Conservation (phyloP, 805 yeast species). For the Candida odintsovae region DNA sequence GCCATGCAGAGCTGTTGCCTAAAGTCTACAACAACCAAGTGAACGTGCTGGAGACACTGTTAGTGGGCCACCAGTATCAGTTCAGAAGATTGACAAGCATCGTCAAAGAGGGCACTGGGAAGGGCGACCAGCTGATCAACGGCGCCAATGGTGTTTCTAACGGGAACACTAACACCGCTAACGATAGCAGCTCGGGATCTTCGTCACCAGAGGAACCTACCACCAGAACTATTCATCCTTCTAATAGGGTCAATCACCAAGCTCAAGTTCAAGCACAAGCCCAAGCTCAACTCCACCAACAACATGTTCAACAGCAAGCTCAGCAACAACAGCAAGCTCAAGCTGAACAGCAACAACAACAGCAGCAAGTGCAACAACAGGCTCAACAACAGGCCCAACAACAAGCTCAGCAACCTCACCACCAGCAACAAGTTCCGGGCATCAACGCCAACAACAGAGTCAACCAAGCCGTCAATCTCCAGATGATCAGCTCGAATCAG, state of each 20-base stretch:
- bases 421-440: background rate
- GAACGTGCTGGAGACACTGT: constrained; percentile 12
- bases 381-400: constrained; percentile 5
- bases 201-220: background rate
- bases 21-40: constrained; percentile 18
- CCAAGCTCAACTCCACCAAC: constrained; percentile 1
- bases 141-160: background rate
- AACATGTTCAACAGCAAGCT: background rate
- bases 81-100: constrained; percentile 8
- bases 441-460: constrained; percentile 12
- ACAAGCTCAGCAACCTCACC: constrained; percentile 3
- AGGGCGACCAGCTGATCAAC: background rate
- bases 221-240: background rate
- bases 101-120: background rate
- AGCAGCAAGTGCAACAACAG: constrained; percentile 2
- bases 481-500: background rate
- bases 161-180: background rate
- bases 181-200: background rate
- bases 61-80: constrained; percentile 17
- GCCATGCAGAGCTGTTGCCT: constrained; percentile 13
- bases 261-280: background rate
- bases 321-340: constrained; percentile 3
- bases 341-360: constrained; percentile 3
- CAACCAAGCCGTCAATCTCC: constrained; percentile 6
- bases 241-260: constrained; percentile 4